Percentiles rank a stretch among this genome's conserved stretches.
Evolutionary conservation across 208 protist genomes (phyloP).

Genomic region (Entamoeba moshkovskii): DNA sequence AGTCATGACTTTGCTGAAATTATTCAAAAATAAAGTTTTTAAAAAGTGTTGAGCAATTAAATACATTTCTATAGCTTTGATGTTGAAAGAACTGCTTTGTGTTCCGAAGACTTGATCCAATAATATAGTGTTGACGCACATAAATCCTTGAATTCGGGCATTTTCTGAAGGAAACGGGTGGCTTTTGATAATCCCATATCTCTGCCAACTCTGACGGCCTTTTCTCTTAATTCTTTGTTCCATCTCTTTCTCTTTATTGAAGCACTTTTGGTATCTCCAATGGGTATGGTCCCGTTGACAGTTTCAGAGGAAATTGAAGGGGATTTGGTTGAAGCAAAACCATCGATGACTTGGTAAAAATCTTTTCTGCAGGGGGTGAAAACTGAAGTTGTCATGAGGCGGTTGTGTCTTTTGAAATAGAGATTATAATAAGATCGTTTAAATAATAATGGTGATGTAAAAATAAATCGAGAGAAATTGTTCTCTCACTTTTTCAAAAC

Average conservation of each 20-base stretch:
- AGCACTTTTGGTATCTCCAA: not conserved
- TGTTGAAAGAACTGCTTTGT: not conserved
- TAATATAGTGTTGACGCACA: not conserved
- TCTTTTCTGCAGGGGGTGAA: not conserved
- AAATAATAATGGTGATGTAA: no score
- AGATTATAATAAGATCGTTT: no score
- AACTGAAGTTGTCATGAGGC: not conserved
- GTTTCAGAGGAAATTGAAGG: not conserved
- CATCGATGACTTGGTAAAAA: not conserved
- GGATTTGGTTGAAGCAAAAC: not conserved
- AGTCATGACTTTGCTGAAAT: no score
- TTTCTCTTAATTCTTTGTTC: not conserved
- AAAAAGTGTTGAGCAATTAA: no score
- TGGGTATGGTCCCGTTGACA: not conserved
- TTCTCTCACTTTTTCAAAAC: no score
- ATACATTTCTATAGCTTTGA: no score
- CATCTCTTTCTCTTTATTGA: not conserved
- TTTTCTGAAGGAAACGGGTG: not conserved
- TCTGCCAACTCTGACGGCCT: not conserved
- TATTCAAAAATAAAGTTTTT: no score
- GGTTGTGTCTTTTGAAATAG: no score
- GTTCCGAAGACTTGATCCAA: not conserved
- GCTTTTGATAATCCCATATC: not conserved
- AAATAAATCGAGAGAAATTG: no score
- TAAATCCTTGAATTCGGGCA: not conserved